Conservation (phyloP, 2,329 filamentous ascomycete genomes). For the Diaporthe vexans region DNA sequence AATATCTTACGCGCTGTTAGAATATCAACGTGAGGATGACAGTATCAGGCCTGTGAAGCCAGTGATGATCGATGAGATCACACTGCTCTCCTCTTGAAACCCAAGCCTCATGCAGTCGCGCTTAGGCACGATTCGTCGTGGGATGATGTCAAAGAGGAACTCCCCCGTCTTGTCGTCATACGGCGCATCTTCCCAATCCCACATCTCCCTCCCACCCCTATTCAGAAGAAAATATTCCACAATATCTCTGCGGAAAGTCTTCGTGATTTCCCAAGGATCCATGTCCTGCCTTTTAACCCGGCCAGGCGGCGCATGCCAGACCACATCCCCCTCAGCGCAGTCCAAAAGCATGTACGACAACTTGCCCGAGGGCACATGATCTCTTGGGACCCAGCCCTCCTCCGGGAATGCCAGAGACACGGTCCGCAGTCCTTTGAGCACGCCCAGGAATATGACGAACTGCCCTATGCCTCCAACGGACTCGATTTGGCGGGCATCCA, state of each 20-base stretch:
- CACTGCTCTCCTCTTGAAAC: neutral
- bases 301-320: constrained; percentile 4
- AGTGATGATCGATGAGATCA: neutral
- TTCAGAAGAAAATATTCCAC: neutral
- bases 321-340: neutral
- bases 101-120: neutral
- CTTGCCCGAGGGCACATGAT: neutral
- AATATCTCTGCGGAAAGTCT: neutral
- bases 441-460: no score
- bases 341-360: constrained; percentile 1
- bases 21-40: neutral
- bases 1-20: neutral
- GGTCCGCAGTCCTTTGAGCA: neutral
- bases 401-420: neutral
- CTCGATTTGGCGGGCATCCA: constrained; percentile 17
- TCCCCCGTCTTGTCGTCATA: neutral
- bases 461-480: no score
- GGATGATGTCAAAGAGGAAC: neutral
- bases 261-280: neutral
- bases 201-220: no score
- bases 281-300: constrained; percentile 15
- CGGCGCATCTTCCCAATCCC: neutral
- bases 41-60: neutral
- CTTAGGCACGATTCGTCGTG: neutral
- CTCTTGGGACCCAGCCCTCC: neutral